Base-by-base conservation (phyloP, 176 grass and related monocot genomes). In the Bonia amplexicaulis region DNA sequence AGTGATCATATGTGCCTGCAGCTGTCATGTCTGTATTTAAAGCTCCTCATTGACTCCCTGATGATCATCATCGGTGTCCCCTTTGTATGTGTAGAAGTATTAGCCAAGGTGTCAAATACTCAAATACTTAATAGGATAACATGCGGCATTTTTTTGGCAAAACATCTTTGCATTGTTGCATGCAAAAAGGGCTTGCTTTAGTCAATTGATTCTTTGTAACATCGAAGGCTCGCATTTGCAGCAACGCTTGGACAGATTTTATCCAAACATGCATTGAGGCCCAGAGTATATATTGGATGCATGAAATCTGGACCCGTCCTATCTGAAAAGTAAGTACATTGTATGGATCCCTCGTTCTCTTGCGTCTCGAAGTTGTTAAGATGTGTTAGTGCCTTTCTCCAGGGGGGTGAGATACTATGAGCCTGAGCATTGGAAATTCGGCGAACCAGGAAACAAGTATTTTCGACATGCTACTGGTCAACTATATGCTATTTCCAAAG, bases 301-400 rank as follows among this genome's bases (percentile, higher is more conserved):
- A 98, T 98, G 96, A 98, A 95, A 77, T 98, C 91, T 74, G 96
- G 96, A 49, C 96, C 96, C 40, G 91, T 98, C 7, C 85, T 98
- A 13, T 85, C 89, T 89, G 85, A 87, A 75, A 98, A 98, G 96
- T 98, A 93, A 90, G 91, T 71, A 3, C 27, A 59, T 44, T 39
- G 1, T n/a, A 13, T 84, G 41, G 23, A 33, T 52, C 11, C 57
- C 27, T 69, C 20, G n/a, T 0, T 41, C 16, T 62, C 49, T 66
- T 42, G n/a, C 52, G 17, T 66, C 35, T 35, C 17, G 22, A 73
- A 85, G 55, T 40, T 74, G 49, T 39, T 87, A 6, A 85, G 17
- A 45, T 44, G 9, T 61, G 22, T 63, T 61, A 67, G 12, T 75
- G 0, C 12, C 63, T 49, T 71, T 79, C 64, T 29, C 60, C 55